Base-by-base conservation (phyloP, 768 basidiomycete species). In the Boletus tomentosulus region DNA sequence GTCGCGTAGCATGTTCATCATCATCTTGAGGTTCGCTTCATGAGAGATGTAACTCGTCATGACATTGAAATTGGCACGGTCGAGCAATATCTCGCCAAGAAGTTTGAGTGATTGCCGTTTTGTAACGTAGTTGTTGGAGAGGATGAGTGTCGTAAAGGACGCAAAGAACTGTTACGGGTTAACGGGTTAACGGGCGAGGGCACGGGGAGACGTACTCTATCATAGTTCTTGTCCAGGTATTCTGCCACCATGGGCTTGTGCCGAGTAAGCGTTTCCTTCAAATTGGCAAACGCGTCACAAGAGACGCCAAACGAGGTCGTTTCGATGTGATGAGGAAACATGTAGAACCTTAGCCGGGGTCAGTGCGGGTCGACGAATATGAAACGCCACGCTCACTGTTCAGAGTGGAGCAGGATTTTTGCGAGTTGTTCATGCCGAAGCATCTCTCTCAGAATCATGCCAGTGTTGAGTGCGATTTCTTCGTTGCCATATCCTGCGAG, bases 161-260 rank as follows among this genome's bases (percentile, higher is more conserved):
- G 84, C 81, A 78, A 99, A 99, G 79, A 98, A 99, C 93, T 97
- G 63, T 46, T 50, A 4, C 16, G 42, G 15, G 39, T 55, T 11
- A 56, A 41, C 33, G 28, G 35, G n/a, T 52, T 19, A 53, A 46
- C 50, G 43, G 27, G 9, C 33, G 35, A 9, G 44, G 38, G 38
- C 6, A 16, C 16, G n/a, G 11, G 15, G 9, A 22, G 37, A 71
- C 87, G 56, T 62, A 96, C 93, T 57, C 91, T 81, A 62, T 99
- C 97, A 67, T 98, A 99, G 69, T 98, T 93, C 78, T 87, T 89
- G 69, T 98, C 97, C 7, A 99, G 79, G 68, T 94, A 99, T 56
- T 91, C 87, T 0, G 96, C 95, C 1, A 98, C 97, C 92, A 99
- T 98, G 6, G 92, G 83, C 69, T 98, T 99, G 71, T 99, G 97